Conservation (phyloP, 2,329 filamentous ascomycete genomes). For the Fusarium subglutinans region DNA sequence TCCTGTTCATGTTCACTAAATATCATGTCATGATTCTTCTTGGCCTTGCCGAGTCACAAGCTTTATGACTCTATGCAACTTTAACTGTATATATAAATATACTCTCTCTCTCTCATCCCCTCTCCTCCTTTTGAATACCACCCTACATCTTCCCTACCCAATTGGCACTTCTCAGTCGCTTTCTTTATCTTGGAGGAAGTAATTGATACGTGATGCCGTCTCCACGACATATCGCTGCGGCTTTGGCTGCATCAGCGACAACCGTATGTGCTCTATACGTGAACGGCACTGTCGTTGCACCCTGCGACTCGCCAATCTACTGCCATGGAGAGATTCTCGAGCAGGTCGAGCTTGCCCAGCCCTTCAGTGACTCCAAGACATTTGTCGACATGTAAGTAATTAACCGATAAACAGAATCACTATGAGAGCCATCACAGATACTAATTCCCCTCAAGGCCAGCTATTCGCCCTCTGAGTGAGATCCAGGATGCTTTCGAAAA, state of each 20-base stretch:
- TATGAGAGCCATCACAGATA: conserved; percentile 8
- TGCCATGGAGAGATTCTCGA: conserved; percentile 72
- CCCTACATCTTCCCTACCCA: background rate
- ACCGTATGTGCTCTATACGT: conserved; percentile 60
- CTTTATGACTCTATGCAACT: background rate
- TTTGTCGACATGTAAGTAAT: conserved; percentile 72
- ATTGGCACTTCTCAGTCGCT: conserved; percentile 1
- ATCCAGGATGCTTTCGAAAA: conserved; percentile 69
- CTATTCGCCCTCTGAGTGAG: conserved; percentile 65
- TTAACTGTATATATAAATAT: conserved; percentile 3
- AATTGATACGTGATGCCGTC: conserved; percentile 37
- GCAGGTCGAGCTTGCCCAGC: conserved; percentile 69
- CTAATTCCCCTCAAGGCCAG: conserved; percentile 57
- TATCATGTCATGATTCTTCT: conserved; percentile 31
- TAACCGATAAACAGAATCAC: background rate
- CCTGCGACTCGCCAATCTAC: conserved; percentile 74
- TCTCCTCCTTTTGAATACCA: background rate
- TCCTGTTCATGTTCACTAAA: conserved; percentile 24
- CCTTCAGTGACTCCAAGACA: conserved; percentile 75
- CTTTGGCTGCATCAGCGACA: conserved; percentile 42
- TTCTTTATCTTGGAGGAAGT: background rate
- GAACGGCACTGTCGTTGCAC: conserved; percentile 68
- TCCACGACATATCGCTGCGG: conserved; percentile 39
- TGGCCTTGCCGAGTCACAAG: conserved; percentile 27
- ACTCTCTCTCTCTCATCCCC: background rate